These are phyloP conservation scores for Botrytis elliptica DNA, from an alignment of 2,329 filamentous ascomycete species.

Conservation along the genomic window DNA sequence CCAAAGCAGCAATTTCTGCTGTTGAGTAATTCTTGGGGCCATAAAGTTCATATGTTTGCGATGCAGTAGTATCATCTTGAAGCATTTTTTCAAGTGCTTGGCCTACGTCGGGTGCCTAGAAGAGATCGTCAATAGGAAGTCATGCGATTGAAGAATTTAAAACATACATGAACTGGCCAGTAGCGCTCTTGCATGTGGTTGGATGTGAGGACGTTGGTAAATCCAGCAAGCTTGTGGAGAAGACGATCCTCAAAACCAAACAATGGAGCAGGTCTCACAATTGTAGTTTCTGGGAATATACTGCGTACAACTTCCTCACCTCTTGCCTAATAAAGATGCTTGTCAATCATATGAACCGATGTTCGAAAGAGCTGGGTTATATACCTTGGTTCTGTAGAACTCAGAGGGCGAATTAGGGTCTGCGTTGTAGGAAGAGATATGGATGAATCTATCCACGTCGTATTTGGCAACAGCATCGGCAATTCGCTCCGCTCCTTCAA, in stretches of 20 bases:
- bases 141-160: background rate
- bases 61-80: constrained; percentile 84
- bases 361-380: background rate
- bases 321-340: constrained; percentile 53
- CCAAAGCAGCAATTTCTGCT: constrained; percentile 79
- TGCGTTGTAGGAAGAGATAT: constrained; percentile 94
- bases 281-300: constrained; percentile 95
- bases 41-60: constrained; percentile 91
- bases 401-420: constrained; percentile 76
- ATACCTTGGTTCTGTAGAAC: constrained; percentile 83
- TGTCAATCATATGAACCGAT: background rate
- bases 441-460: constrained; percentile 93
- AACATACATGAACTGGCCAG: constrained; percentile 79
- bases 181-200: constrained; percentile 93
- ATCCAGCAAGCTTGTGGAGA: constrained; percentile 77
- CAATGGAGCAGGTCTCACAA: constrained; percentile 88
- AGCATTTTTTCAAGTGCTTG: constrained; percentile 85
- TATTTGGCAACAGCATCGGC: constrained; percentile 95
- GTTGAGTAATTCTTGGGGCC: constrained; percentile 92
- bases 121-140: constrained; percentile 18
- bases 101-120: constrained; percentile 82
- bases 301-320: constrained; percentile 80
- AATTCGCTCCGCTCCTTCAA: constrained; percentile 90
- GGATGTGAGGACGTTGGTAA: constrained; percentile 79
- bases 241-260: constrained; percentile 95